Percentiles rank a stretch among this genome's conserved stretches.
These are phyloP conservation scores for Penicillium griseofulvum DNA, from an alignment of 2,329 filamentous ascomycete species.

Conservation along the genomic window DNA sequence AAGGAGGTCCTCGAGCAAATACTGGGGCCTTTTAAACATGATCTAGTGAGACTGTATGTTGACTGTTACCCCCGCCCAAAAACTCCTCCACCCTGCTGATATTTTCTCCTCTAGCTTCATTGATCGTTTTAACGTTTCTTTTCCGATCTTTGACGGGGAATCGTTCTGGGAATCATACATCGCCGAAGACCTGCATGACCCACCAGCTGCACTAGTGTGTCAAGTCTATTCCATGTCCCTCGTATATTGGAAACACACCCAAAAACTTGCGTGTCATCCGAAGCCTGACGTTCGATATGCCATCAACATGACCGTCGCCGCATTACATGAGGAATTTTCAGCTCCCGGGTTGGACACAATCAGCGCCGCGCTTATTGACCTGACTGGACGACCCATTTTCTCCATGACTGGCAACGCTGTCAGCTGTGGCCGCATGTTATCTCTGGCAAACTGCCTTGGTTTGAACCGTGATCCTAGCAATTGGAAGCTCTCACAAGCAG, in stretches of 20 bases:
- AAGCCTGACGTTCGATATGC: conserved; percentile 60
- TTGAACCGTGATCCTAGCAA: conserved; percentile 55
- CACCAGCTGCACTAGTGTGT: conserved; percentile 57
- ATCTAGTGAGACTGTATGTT: conserved; percentile 53
- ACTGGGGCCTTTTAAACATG: conserved; percentile 53
- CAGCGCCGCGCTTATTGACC: conserved; percentile 57
- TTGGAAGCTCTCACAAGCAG: conserved; percentile 52
- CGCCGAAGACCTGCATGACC: conserved; percentile 46
- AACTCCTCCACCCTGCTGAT: background rate
- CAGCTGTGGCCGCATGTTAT: conserved; percentile 53
- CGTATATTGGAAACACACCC: conserved; percentile 57
- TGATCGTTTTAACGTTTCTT: conserved; percentile 57
- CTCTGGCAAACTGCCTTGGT: conserved; percentile 55
- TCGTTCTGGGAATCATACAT: conserved; percentile 52
- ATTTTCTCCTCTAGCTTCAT: conserved; percentile 48
- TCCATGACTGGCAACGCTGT: conserved; percentile 59
- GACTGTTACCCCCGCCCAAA: background rate
- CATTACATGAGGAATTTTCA: conserved; percentile 59
- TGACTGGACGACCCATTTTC: conserved; percentile 60
- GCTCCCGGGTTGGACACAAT: conserved; percentile 60
- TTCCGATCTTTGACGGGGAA: conserved; percentile 59
- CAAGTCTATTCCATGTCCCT: conserved; percentile 59
- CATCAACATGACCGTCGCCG: conserved; percentile 61
- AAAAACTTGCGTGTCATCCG: conserved; percentile 45
- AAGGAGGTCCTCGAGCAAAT: conserved; percentile 59